Conservation (phyloP, 768 basidiomycete genomes). For the Boletus sp. region DNA sequence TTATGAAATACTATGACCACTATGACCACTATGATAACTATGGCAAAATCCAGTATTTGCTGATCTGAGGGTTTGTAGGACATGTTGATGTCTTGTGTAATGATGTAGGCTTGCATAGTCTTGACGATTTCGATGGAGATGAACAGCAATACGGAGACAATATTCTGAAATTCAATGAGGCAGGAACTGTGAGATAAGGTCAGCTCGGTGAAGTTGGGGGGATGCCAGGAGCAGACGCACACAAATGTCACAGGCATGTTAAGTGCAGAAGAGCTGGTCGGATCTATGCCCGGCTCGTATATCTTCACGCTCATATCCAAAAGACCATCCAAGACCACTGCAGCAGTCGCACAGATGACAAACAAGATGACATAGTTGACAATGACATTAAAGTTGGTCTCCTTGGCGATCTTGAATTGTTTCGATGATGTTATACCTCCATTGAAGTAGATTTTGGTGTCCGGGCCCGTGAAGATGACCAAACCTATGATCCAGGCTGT, state of each 20-base stretch:
- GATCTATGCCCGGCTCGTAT: constrained; percentile 75
- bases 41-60: too few relatives aligned
- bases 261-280: constrained; percentile 51
- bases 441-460: constrained; percentile 91
- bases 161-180: constrained; percentile 98
- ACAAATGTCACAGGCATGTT: constrained; percentile 88
- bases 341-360: constrained; percentile 73
- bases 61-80: constrained; percentile 86
- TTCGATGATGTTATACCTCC: constrained; percentile 93
- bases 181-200: too few relatives aligned
- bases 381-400: constrained; percentile 95
- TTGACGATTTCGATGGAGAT: constrained; percentile 98
- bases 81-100: constrained; percentile 95
- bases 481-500: constrained; percentile 91
- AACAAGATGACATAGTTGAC: constrained; percentile 86
- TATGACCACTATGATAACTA: too few relatives aligned
- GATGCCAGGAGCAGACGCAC: too few relatives aligned
- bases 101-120: constrained; percentile 96
- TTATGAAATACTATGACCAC: too few relatives aligned
- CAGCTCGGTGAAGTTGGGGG: too few relatives aligned
- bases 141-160: too few relatives aligned
- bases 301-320: constrained; percentile 72
- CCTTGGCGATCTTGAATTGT: too few relatives aligned
- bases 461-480: too few relatives aligned
- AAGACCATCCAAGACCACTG: constrained; percentile 73